Conservation (phyloP, 2,329 filamentous ascomycete genomes). For the Sporothrix brasiliensis region DNA sequence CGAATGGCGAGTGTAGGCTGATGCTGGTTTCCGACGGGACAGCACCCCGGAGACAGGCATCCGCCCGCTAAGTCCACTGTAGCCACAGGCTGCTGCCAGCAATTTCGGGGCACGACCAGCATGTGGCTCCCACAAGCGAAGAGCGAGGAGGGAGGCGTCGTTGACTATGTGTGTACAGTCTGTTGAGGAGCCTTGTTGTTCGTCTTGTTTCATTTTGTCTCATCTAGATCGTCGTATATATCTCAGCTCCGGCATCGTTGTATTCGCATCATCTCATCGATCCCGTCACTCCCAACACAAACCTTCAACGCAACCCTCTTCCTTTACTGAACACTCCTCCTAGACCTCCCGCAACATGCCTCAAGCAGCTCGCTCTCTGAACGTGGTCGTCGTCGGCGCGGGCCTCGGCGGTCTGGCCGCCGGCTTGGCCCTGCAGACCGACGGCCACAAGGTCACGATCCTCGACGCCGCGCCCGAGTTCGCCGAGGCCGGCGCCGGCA, state of each 20-base stretch:
- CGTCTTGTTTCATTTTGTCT: not conserved
- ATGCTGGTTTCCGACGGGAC: not conserved
- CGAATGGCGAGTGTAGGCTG: not conserved
- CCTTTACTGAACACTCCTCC: not conserved
- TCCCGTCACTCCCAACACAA: not conserved
- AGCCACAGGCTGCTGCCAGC: not conserved
- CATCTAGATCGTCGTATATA: not conserved
- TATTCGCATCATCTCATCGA: not conserved
- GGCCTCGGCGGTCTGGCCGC: slow-evolving; percentile 35
- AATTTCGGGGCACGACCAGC: not conserved
- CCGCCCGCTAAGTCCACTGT: not conserved
- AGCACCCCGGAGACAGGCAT: slow-evolving; percentile 19
- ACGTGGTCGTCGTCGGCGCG: slow-evolving; percentile 36
- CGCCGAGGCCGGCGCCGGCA: slow-evolving; percentile 32
- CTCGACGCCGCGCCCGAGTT: slow-evolving; percentile 33
- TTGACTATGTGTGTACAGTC: not conserved
- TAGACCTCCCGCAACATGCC: slow-evolving; percentile 26
- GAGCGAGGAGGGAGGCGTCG: not conserved
- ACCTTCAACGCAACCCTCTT: not conserved
- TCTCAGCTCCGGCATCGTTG: not conserved
- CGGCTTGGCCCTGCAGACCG: slow-evolving; percentile 31
- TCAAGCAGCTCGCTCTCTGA: slow-evolving; percentile 16
- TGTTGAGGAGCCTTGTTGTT: not conserved
- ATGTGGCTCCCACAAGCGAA: not conserved
- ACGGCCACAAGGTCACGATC: slow-evolving; percentile 32